Percentiles rank a stretch among this genome's conserved stretches.
Evolutionary conservation across 1,284 basidiomycete species (phyloP).

Genomic region (Athelia sp.): DNA sequence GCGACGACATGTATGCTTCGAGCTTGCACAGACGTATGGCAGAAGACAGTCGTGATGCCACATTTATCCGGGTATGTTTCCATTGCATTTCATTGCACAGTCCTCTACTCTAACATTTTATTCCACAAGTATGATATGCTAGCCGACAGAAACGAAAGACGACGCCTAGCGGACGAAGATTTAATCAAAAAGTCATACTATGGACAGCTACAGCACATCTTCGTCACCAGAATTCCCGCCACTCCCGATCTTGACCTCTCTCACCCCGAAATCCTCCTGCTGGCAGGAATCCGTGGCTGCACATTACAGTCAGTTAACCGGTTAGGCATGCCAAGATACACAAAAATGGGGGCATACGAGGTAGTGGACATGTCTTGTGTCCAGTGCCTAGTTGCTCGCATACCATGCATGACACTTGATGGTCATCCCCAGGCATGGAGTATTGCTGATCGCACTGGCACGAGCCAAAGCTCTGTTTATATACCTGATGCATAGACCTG

Average conservation of each 20-base stretch:
- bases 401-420: constrained; percentile 3
- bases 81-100: neutral
- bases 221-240: constrained; percentile 2
- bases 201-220: constrained; percentile 6
- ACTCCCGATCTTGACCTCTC: neutral
- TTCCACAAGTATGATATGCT: constrained; percentile 20
- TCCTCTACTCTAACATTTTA: neutral
- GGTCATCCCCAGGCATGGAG: constrained; percentile 12
- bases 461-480: too few relatives aligned
- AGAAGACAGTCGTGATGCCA: neutral
- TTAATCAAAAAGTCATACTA: constrained; percentile 13
- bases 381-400: constrained; percentile 13
- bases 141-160: constrained; percentile 18
- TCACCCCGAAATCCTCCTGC: neutral
- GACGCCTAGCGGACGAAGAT: constrained; percentile 1
- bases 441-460: constrained; percentile 19
- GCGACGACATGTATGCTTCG: neutral
- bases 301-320: neutral
- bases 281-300: constrained; percentile 5
- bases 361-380: constrained; percentile 15
- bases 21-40: neutral
- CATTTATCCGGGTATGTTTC: neutral
- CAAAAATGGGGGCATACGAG: constrained; percentile 10
- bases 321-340: neutral
- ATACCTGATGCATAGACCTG: too few relatives aligned